A percentile compares a stretch with the other conserved stretches of the same genome.
These are phyloP conservation scores for Thermochaetoides dissita DNA, from an alignment of 2,329 filamentous ascomycete species.

Conservation along the genomic window DNA sequence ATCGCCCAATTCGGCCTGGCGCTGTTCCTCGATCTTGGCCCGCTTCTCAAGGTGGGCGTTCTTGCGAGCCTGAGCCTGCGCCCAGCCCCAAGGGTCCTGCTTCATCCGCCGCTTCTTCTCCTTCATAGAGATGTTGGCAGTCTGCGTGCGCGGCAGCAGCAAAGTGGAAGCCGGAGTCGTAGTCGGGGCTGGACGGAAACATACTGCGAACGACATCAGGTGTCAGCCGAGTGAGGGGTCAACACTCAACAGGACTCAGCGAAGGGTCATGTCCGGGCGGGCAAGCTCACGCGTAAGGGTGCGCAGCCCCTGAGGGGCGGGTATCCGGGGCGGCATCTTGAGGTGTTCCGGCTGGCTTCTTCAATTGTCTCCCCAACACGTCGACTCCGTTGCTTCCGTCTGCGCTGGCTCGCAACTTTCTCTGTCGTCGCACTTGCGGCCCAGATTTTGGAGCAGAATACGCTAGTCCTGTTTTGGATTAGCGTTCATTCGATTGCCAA, in stretches of 20 bases:
- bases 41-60: constrained; percentile 68
- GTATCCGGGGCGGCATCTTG: constrained; percentile 55
- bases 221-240: too few relatives aligned
- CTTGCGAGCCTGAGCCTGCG: constrained; percentile 71
- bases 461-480: constrained; percentile 7
- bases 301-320: constrained; percentile 44
- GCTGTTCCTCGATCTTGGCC: constrained; percentile 50
- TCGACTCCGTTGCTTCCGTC: constrained; percentile 1
- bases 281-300: constrained; percentile 41
- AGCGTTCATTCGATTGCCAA: neutral
- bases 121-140: constrained; percentile 47
- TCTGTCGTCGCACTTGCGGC: constrained; percentile 6
- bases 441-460: constrained; percentile 14
- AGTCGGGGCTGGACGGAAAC: constrained; percentile 37
- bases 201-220: constrained; percentile 30
- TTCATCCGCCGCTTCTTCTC: constrained; percentile 53
- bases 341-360: constrained; percentile 2
- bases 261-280: too few relatives aligned
- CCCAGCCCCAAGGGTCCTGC: constrained; percentile 69
- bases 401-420: constrained; percentile 10
- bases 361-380: constrained; percentile 5
- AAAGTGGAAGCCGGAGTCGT: constrained; percentile 23
- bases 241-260: too few relatives aligned
- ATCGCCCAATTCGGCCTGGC: constrained; percentile 55
- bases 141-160: constrained; percentile 47